Evolutionary conservation across 2,329 filamentous ascomycete genomes (phyloP), one percentile per base, ranked within the genome.

Genomic region (Ophiostoma novo-ulmi): DNA sequence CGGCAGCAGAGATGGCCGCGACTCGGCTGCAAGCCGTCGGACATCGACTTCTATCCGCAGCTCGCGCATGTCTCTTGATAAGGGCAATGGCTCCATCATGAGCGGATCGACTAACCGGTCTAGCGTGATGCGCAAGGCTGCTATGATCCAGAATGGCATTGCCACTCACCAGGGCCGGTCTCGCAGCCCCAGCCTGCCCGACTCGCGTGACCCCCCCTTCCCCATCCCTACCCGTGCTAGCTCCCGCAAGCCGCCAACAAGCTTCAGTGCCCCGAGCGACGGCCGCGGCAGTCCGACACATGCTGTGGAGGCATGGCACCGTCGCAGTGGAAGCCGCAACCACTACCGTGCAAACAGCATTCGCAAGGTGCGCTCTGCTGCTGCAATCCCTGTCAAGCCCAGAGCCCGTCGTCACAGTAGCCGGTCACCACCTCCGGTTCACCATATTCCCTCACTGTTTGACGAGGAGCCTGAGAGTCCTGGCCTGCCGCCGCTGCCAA

Each of bases 181-280:
- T 11, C 82, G 87, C 72, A 93, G 88, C 76, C 89, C 90, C 67
- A 92, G 85, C 77, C 80, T 88, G 69, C 84, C 82, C 68, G 92
- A 88, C 72, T 82, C 70, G 81, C 72, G 79, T 39, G 84, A 87
- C 69, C 94, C 95, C 38, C 95, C 95, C 0, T 97, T 97, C 82
- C 94, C 95, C 0, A 97, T 99, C 7, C 95, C 95, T 0, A 90
- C 89, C 3, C 85, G 95, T 71, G 91, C 92, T 39, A 98, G 94
- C 79, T 99, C 94, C 6, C 88, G 93, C 72, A 89, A 90, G 76
- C 85, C 89, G 31, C 86, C 88, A 0, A 80, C 88, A 72, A 89
- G 86, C 74, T 82, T 85, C 68, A 93, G 91, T 77, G 82, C 83
- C 2, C 83, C 85, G 0, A 88, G 87, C 73, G 93, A 97, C 73